Conservation (phyloP, 2,329 filamentous ascomycete species). For the Claviceps arundinis region DNA sequence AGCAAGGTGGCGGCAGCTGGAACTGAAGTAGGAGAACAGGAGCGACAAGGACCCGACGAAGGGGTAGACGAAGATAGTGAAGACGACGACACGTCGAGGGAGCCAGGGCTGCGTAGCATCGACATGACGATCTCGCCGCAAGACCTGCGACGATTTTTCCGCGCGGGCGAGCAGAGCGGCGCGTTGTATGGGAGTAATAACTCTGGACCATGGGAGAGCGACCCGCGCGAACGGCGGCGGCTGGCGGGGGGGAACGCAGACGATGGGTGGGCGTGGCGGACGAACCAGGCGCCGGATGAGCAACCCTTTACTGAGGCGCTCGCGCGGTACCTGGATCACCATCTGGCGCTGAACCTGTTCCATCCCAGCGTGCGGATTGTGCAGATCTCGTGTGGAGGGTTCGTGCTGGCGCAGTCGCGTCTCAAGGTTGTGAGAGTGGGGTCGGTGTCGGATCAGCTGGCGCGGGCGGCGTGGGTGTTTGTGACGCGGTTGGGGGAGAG, state of each 20-base stretch:
- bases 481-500: constrained; percentile 22
- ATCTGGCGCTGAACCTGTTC: constrained; percentile 41
- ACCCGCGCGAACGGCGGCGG: constrained; percentile 26
- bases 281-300: constrained; percentile 8
- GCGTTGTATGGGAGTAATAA: constrained; percentile 1
- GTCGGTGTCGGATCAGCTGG: constrained; percentile 18
- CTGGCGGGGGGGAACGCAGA: constrained; percentile 34
- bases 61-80: constrained; percentile 6
- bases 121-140: constrained; percentile 37
- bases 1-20: background rate
- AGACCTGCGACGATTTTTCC: constrained; percentile 34
- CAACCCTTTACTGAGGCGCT: constrained; percentile 37
- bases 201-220: constrained; percentile 16
- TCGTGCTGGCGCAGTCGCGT: constrained; percentile 38
- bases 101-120: constrained; percentile 26
- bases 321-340: constrained; percentile 34
- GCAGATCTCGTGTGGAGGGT: constrained; percentile 42
- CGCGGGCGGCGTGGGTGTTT: constrained; percentile 24
- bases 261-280: constrained; percentile 40
- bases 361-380: constrained; percentile 39
- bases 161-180: constrained; percentile 20
- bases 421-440: constrained; percentile 31
- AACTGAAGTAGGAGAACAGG: background rate
- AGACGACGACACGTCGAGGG: constrained; percentile 7
- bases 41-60: background rate